Percentiles rank a stretch among this genome's conserved stretches.
phyloP scores from a whole-genome alignment of 1,284 basidiomycete species.

The Cryptococcus hybrid region DNA sequence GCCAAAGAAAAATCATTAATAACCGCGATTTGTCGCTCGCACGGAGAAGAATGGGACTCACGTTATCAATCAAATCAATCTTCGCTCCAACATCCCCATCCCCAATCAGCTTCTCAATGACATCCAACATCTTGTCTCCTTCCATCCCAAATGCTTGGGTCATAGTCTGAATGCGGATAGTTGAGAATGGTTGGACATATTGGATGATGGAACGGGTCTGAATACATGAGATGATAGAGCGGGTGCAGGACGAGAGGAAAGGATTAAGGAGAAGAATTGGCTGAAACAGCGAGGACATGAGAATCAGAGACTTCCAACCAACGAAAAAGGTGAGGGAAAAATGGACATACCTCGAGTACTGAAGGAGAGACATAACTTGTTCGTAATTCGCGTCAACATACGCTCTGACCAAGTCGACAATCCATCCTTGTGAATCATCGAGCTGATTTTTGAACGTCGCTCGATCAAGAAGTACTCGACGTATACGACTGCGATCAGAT shows the following conservation, averaged over 20 bases:
- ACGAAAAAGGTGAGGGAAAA: not conserved
- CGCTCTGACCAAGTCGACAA: slow-evolving; percentile 34
- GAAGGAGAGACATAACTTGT: slow-evolving; percentile 26
- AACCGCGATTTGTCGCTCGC: not conserved
- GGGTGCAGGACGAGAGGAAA: slow-evolving; percentile 20
- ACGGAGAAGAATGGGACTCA: slow-evolving; percentile 9
- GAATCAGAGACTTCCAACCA: too few relatives aligned
- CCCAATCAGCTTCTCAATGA: slow-evolving; percentile 31
- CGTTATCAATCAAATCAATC: slow-evolving; percentile 42
- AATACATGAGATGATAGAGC: slow-evolving; percentile 24
- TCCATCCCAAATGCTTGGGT: slow-evolving; percentile 29
- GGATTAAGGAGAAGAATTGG: slow-evolving; percentile 8
- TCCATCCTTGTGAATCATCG: slow-evolving; percentile 35
- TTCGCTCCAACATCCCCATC: slow-evolving; percentile 27
- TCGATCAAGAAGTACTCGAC: slow-evolving; percentile 30
- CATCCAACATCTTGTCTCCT: slow-evolving; percentile 20
- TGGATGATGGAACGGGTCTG: slow-evolving; percentile 34
- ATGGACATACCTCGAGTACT: not conserved
- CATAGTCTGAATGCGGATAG: slow-evolving; percentile 36
- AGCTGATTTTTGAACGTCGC: slow-evolving; percentile 30
- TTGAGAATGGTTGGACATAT: slow-evolving; percentile 40
- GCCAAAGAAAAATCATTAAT: not conserved
- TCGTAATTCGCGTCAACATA: slow-evolving; percentile 41
- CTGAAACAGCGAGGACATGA: too few relatives aligned
- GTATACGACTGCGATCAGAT: slow-evolving; percentile 24